Evolutionary conservation across 129 eudicot species (phyloP), one percentile per base, ranked within the genome.

Genomic region (Deinandra increscens): DNA sequence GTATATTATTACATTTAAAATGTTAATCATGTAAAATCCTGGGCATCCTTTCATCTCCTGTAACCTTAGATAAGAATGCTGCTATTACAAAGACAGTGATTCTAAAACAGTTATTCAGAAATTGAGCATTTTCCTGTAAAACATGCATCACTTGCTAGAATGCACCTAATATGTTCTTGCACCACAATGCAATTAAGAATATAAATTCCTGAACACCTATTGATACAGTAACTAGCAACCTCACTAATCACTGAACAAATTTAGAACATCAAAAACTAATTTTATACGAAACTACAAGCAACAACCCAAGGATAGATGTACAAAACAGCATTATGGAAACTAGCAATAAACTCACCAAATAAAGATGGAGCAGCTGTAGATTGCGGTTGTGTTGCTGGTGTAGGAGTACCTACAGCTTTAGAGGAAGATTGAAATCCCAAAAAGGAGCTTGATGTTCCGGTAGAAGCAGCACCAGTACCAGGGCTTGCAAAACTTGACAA

Each of bases 351-450:
- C 86, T 68, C 55, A 88, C 96, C 87, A 81, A 86, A 84, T 61
- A 82, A 71, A 33, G 87, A 78, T 7, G 79, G 10, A 15, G 94
- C 81, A 56, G 76, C 67, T 37, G 83, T 77, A 3, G 87, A 55
- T 20, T 89, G 96, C 0, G 89, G 61, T 59, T 89, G 92, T 9
- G 93, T 50, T 5, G 80, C 60, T 19, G 84, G 44, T 44, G 85
- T 60, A 69, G 9, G 15, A 64, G 85, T 26, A 15, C 78, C 63
- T 9, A 75, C 29, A 66, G 83, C 14, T 74, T 80, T 87, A 39
- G 79, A 51, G 43, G 89, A 61, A 61, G 83, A 56, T 19, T 90
- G 82, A 60, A 83, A 82, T 62, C 82, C 80, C 31, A 79, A 48
- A 69, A 73, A 65, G 13, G 90, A 82, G 64, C 81, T 73, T 7